phyloP scores from a whole-genome alignment of 148 eudicot species.

The Amaranthus cruentus region DNA sequence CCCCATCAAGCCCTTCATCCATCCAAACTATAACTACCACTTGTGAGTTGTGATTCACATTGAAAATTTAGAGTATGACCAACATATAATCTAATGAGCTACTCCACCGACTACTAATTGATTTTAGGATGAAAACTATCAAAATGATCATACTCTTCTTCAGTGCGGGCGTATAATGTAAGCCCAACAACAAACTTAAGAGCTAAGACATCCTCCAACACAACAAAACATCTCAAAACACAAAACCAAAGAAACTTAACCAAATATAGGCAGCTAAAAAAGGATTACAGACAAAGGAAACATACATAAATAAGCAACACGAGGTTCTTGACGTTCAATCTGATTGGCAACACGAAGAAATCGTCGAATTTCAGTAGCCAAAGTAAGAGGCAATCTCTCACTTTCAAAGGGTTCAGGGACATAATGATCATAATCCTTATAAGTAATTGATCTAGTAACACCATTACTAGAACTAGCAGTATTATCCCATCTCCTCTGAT shows the following conservation, averaged over 20 bases:
- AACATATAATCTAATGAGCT: no score
- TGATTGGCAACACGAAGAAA: slow-evolving; percentile 85
- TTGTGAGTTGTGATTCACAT: no score
- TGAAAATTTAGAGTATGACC: no score
- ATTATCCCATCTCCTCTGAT: neutral
- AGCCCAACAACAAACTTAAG: no score
- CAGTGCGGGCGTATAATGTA: no score
- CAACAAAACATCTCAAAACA: neutral
- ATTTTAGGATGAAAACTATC: no score
- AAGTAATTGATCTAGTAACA: slow-evolving; percentile 51
- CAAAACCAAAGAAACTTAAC: neutral
- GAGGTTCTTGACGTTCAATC: slow-evolving; percentile 78
- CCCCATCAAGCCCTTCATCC: no score
- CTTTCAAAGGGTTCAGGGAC: slow-evolving; percentile 78
- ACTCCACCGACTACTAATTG: no score
- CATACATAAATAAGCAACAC: slow-evolving; percentile 92
- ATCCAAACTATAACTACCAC: no score
- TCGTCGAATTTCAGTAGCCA: slow-evolving; percentile 71
- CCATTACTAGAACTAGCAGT: slow-evolving; percentile 12
- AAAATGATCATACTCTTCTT: no score
- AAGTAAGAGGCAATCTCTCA: slow-evolving; percentile 73
- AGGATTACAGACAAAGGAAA: neutral
- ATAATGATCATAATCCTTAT: slow-evolving; percentile 33
- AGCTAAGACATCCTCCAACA: no score
- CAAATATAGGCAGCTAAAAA: neutral